Percentiles rank a stretch among this genome's conserved stretches.
phyloP scores from a whole-genome alignment of 1,284 basidiomycete species.

The Inonotus hispidus region DNA sequence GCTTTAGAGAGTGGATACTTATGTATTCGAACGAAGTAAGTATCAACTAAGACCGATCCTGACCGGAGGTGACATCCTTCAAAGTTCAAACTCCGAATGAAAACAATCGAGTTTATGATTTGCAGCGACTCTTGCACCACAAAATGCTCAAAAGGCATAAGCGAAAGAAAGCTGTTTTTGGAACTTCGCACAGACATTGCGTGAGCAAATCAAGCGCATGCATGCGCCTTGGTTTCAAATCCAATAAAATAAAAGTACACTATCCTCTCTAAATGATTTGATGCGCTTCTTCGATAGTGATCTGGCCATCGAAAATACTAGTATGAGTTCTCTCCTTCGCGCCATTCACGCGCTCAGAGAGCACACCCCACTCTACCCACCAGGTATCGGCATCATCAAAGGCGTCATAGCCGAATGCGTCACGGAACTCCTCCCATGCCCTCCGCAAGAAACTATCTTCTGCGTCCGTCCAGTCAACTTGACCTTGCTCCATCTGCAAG shows the following conservation, averaged over 20 bases:
- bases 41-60: no score
- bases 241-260: no score
- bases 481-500: background rate
- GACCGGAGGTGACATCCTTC: no score
- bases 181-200: no score
- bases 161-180: no score
- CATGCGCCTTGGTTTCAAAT: no score
- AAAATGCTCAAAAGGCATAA: no score
- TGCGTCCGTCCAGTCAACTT: constrained; percentile 11
- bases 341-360: constrained; percentile 5
- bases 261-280: background rate
- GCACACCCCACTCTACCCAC: constrained; percentile 18
- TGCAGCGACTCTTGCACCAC: no score
- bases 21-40: no score
- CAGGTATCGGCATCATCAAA: constrained; percentile 14
- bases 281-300: background rate
- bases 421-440: constrained; percentile 4
- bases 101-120: no score
- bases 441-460: constrained; percentile 5
- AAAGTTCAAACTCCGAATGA: background rate
- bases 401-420: constrained; percentile 15
- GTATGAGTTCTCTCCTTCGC: background rate
- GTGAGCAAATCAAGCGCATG: no score
- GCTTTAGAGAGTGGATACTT: no score
- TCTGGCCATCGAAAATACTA: background rate